Conservation (phyloP, 108 stramenopile genomes). For the Skeletonema tropicum region DNA sequence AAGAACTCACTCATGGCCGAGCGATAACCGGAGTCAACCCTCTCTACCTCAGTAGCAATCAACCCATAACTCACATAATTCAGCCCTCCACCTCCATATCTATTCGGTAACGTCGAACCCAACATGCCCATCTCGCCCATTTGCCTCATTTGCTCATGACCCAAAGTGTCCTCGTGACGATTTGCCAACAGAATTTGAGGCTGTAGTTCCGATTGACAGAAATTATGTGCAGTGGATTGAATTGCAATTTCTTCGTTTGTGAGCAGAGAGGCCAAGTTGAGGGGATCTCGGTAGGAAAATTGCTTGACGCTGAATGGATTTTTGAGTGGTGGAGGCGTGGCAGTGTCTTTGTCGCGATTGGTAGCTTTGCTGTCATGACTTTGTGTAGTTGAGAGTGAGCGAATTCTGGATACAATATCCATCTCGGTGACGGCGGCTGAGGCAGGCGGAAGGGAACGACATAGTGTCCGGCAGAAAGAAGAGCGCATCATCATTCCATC, state of each 20-base stretch:
- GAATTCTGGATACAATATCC: too few relatives aligned
- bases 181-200: slow-evolving; percentile 83
- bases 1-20: slow-evolving; percentile 77
- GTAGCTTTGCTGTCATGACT: too few relatives aligned
- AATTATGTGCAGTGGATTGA: slow-evolving; percentile 66
- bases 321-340: neutral
- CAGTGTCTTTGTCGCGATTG: too few relatives aligned
- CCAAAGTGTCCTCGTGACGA: slow-evolving; percentile 82
- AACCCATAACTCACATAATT: slow-evolving; percentile 92
- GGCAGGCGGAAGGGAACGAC: too few relatives aligned
- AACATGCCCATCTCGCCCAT: slow-evolving; percentile 92
- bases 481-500: too few relatives aligned
- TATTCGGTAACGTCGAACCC: slow-evolving; percentile 84
- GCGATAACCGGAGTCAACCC: slow-evolving; percentile 90
- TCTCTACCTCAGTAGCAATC: slow-evolving; percentile 87
- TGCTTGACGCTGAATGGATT: neutral
- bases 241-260: slow-evolving; percentile 18
- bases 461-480: too few relatives aligned
- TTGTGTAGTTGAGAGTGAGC: too few relatives aligned
- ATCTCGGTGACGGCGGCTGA: too few relatives aligned
- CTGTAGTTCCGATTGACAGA: slow-evolving; percentile 83
- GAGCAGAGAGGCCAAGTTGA: neutral
- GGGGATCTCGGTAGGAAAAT: neutral
- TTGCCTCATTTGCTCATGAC: slow-evolving; percentile 75
- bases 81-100: slow-evolving; percentile 86